These are phyloP conservation scores for Hypoxylon intermedium DNA, from an alignment of 495 filamentous ascomycete genomes.

Conservation along the genomic window DNA sequence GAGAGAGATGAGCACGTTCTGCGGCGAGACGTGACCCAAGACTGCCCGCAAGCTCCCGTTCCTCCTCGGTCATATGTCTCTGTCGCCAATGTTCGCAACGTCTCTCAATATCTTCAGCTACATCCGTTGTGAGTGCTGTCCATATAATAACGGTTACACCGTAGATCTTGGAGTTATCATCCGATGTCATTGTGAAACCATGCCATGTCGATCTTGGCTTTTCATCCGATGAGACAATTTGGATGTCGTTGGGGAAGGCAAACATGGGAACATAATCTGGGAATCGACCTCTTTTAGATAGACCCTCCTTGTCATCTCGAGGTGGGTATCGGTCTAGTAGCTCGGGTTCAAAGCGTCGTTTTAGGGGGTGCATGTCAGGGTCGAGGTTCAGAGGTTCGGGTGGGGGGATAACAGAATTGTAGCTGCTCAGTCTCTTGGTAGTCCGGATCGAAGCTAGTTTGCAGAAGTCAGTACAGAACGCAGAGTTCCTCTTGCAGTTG, in stretches of 20 bases:
- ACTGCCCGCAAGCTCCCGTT: slow-evolving; percentile 91
- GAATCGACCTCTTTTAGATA: slow-evolving; percentile 84
- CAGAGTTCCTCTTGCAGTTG: slow-evolving; percentile 37
- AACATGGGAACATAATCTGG: slow-evolving; percentile 99
- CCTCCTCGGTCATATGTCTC: slow-evolving; percentile 94
- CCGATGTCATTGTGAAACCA: slow-evolving; percentile 96
- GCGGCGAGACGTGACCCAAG: slow-evolving; percentile 87
- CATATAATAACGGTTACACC: slow-evolving; percentile 91
- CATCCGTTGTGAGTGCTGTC: slow-evolving; percentile 81
- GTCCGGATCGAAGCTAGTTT: slow-evolving; percentile 83
- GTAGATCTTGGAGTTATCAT: slow-evolving; percentile 89
- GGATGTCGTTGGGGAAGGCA: slow-evolving; percentile 96
- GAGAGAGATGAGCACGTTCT: slow-evolving; percentile 88
- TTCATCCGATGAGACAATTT: slow-evolving; percentile 94
- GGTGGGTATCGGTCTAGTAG: slow-evolving; percentile 92
- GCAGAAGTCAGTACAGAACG: slow-evolving; percentile 44
- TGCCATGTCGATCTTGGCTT: slow-evolving; percentile 95
- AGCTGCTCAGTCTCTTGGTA: slow-evolving; percentile 89
- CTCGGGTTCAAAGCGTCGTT: slow-evolving; percentile 91
- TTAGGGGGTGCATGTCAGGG: slow-evolving; percentile 94
- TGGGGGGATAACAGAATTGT: slow-evolving; percentile 95
- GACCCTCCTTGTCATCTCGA: slow-evolving; percentile 76
- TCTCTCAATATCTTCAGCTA: slow-evolving; percentile 87
- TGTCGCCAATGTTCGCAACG: slow-evolving; percentile 93
- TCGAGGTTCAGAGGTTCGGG: slow-evolving; percentile 88